phyloP scores from a whole-genome alignment of 305 asterid species.

The Fraxinus greggii region DNA sequence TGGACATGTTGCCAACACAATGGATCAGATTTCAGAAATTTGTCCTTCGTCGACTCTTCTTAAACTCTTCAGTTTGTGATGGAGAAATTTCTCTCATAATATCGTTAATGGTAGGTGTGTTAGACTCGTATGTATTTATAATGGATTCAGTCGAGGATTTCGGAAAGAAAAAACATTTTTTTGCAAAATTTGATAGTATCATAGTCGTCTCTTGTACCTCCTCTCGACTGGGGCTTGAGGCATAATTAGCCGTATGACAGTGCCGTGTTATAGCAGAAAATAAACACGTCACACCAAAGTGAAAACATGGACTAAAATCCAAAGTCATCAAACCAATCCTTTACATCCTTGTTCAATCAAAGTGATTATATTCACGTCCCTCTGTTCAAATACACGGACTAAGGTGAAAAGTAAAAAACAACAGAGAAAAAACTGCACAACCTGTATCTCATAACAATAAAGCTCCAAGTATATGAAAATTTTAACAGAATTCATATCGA shows the following conservation, averaged over 20 bases:
- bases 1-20: neutral
- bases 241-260: neutral
- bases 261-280: neutral
- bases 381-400: neutral
- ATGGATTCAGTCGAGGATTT: neutral
- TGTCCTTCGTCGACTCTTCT: neutral
- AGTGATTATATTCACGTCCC: neutral
- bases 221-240: neutral
- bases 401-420: neutral
- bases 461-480: too few species aligned
- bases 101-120: neutral
- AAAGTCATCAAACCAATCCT: neutral
- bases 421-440: neutral
- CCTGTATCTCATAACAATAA: neutral
- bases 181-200: neutral
- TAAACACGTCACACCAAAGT: neutral
- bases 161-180: neutral
- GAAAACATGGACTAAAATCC: neutral
- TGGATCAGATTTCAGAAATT: neutral
- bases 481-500: too few species aligned
- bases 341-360: neutral
- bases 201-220: neutral
- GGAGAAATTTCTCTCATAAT: neutral
- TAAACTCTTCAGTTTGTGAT: neutral
- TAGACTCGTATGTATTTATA: neutral